Evolutionary conservation across 495 filamentous ascomycete genomes (phyloP).

Genomic region (Cenococcum geophilum): DNA sequence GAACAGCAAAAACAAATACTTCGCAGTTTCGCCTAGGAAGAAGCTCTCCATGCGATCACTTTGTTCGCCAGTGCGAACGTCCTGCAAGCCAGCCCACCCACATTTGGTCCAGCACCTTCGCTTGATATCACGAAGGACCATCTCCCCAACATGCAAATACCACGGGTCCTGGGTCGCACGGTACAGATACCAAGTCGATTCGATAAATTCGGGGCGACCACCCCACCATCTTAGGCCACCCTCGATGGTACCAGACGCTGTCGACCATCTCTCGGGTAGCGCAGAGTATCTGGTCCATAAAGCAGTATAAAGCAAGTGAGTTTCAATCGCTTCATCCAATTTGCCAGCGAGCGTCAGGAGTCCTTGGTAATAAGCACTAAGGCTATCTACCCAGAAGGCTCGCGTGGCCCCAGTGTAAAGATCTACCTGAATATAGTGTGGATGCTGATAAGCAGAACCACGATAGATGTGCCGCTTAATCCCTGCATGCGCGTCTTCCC

Average conservation of each 20-base stretch:
- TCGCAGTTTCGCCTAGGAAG: constrained; percentile 91
- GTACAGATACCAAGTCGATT: constrained; percentile 90
- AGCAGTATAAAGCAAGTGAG: constrained; percentile 82
- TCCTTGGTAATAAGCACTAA: constrained; percentile 92
- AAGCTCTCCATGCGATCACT: constrained; percentile 99
- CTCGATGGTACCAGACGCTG: constrained; percentile 77
- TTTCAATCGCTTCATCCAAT: constrained; percentile 80
- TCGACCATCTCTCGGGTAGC: constrained; percentile 89
- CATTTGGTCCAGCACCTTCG: constrained; percentile 88
- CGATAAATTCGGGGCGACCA: constrained; percentile 89
- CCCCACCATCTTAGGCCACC: constrained; percentile 89
- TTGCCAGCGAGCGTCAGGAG: constrained; percentile 82
- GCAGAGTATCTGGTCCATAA: constrained; percentile 92
- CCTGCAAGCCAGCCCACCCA: constrained; percentile 92
- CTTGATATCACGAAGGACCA: constrained; percentile 84
- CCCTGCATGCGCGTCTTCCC: constrained; percentile 76
- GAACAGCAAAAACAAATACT: constrained; percentile 89
- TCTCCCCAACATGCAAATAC: constrained; percentile 93
- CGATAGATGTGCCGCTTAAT: constrained; percentile 80
- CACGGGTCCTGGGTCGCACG: constrained; percentile 90
- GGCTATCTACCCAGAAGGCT: constrained; percentile 90
- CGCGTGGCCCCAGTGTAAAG: constrained; percentile 72
- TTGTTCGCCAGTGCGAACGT: constrained; percentile 81
- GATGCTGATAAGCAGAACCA: constrained; percentile 62
- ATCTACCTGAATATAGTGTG: constrained; percentile 88